Evolutionary conservation across 768 basidiomycete genomes (phyloP).

Genomic region (Galerina marginata): DNA sequence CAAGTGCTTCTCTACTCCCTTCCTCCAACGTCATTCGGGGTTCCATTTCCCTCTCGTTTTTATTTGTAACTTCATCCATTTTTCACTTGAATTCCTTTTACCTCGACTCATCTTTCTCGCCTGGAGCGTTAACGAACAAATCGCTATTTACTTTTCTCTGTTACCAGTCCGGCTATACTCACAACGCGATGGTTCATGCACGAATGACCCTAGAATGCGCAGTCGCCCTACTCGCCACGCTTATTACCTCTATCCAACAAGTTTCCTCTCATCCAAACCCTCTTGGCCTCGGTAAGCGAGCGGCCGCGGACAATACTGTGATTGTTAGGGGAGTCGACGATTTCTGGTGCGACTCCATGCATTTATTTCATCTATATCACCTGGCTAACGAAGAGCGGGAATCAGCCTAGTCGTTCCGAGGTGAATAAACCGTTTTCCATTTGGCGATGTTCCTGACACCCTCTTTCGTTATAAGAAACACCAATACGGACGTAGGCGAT

Average conservation of each 20-base stretch:
- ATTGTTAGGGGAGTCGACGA: conserved; percentile 46
- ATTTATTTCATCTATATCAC: neutral
- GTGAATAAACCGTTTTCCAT: conserved; percentile 23
- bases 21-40: too few species aligned
- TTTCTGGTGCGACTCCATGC: conserved; percentile 46
- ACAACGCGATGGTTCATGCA: too few species aligned
- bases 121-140: too few species aligned
- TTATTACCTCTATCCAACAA: neutral
- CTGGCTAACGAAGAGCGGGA: neutral
- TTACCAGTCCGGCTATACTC: too few species aligned
- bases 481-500: conserved; percentile 60
- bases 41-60: too few species aligned
- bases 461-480: conserved; percentile 32
- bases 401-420: conserved; percentile 52
- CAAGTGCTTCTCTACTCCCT: too few species aligned
- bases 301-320: conserved; percentile 50
- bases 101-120: too few species aligned
- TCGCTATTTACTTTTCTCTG: too few species aligned
- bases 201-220: too few species aligned
- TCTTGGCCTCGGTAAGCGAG: conserved; percentile 10
- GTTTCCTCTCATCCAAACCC: conserved; percentile 12
- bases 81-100: too few species aligned
- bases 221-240: neutral
- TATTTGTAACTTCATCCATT: too few species aligned
- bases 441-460: conserved; percentile 14